Evolutionary conservation across 1,284 basidiomycete genomes (phyloP), one percentile per base, ranked within the genome.

Genomic region (Heliocybe sulcata): DNA sequence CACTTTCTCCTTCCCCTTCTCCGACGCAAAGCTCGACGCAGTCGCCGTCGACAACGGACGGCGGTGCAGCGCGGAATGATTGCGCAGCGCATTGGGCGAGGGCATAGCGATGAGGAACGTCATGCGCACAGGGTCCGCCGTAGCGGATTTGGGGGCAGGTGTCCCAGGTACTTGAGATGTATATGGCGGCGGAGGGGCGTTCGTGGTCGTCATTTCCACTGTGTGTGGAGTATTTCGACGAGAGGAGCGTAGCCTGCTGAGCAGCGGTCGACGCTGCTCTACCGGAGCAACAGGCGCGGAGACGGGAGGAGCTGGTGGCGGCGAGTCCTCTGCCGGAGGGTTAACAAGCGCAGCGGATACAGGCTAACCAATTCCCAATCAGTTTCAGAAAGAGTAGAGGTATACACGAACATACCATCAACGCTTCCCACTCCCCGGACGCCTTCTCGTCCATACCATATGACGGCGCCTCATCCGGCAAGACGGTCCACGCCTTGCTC

Each of bases 51-150:
- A 42, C 1, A 53, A 31, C 47, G 52, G 23, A 3, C 31, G 65
- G 22, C 52, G 57, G 42, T 53, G 66, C 57, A 53, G 61, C 9
- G 67, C 58, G 3, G 64, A 60, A 22, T 45, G 42, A 16, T 16
- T 19, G n/a, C n/a, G n/a, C 4, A 25, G 42, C 10, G 42, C 6
- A 25, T 45, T 20, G 6, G 42, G 23, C 14, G 63, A 61, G 3
- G 81, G 80, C 81, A 82, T 82, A 1, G 79, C 78, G 47, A 82
- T 76, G 49, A 82, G 69, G 29, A 82, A 76, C 0, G 77, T 74
- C 12, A 82, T 70, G 29, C 69, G 69, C 47, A 76, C 61, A 63
- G 58, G 45, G 49, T 49, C 27, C 60, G 45, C 45, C 50, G 54
- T 20, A 58, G 53, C 0, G 6, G 49, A 26, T 25, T 54, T 26